phyloP scores from a whole-genome alignment of 2,329 filamentous ascomycete genomes.

The Bertia moriformis region DNA sequence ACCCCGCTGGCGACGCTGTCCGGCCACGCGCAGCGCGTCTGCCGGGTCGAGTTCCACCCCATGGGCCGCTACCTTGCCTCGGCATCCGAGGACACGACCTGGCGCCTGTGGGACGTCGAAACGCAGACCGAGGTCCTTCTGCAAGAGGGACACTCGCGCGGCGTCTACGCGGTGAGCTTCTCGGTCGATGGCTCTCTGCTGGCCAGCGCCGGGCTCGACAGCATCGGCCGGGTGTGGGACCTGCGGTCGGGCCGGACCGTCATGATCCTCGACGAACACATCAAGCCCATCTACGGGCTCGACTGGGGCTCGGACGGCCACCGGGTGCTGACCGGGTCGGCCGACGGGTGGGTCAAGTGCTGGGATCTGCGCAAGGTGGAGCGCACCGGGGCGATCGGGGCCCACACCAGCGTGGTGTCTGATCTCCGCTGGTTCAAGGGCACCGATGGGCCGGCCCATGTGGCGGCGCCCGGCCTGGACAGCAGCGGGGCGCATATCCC shows the following conservation, averaged over 20 bases:
- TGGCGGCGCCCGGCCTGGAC: slow-evolving; percentile 41
- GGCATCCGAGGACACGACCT: slow-evolving; percentile 89
- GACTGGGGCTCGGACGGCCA: slow-evolving; percentile 89
- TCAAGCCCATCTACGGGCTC: slow-evolving; percentile 81
- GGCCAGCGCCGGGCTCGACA: slow-evolving; percentile 85
- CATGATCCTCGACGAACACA: slow-evolving; percentile 75
- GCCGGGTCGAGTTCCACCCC: slow-evolving; percentile 85
- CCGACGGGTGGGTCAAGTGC: slow-evolving; percentile 91
- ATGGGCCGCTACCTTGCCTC: slow-evolving; percentile 81
- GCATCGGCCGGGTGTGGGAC: slow-evolving; percentile 92
- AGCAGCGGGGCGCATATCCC: slow-evolving; percentile 55
- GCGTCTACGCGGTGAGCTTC: slow-evolving; percentile 81
- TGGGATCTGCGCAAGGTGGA: slow-evolving; percentile 91
- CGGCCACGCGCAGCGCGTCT: slow-evolving; percentile 77
- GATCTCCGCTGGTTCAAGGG: slow-evolving; percentile 93
- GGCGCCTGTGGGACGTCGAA: slow-evolving; percentile 89
- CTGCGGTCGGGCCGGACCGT: slow-evolving; percentile 80
- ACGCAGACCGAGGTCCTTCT: slow-evolving; percentile 70
- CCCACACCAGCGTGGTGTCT: slow-evolving; percentile 80
- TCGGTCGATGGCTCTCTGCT: slow-evolving; percentile 81
- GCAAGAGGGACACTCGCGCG: slow-evolving; percentile 88
- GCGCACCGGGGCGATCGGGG: slow-evolving; percentile 70
- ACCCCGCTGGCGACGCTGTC: slow-evolving; percentile 70
- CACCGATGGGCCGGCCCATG: slow-evolving; percentile 56
- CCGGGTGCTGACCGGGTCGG: slow-evolving; percentile 81